phyloP scores from a whole-genome alignment of 2,329 filamentous ascomycete genomes.

The Penicillium sp. region DNA sequence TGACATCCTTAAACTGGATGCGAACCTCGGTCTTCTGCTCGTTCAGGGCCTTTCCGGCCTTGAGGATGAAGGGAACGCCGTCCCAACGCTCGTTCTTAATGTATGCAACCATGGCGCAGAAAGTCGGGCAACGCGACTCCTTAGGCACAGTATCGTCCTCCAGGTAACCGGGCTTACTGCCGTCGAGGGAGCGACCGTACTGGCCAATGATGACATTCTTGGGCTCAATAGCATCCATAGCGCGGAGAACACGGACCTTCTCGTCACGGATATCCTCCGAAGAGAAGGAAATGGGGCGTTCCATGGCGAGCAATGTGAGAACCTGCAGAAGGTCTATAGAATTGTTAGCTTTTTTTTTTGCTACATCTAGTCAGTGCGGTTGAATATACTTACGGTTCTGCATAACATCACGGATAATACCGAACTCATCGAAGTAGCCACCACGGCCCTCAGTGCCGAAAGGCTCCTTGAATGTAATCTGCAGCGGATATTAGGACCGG shows the following conservation, averaged over 20 bases:
- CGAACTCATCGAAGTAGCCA: constrained; percentile 99
- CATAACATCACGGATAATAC: constrained; percentile 99
- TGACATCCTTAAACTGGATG: constrained; percentile 99
- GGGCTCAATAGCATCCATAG: constrained; percentile 91
- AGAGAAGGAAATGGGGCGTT: constrained; percentile 96
- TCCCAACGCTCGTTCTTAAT: constrained; percentile 99
- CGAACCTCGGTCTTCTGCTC: constrained; percentile 99
- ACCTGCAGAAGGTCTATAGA: constrained; percentile 79
- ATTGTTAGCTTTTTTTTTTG: background rate
- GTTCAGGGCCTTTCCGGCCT: constrained; percentile 97
- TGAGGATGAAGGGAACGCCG: constrained; percentile 97
- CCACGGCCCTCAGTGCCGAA: constrained; percentile 97
- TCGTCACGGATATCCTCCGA: constrained; percentile 98
- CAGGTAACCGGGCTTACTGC: constrained; percentile 95
- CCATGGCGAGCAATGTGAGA: constrained; percentile 94
- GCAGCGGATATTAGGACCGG: constrained; percentile 10
- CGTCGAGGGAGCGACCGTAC: constrained; percentile 94
- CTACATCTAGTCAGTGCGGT: background rate
- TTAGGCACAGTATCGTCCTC: constrained; percentile 98
- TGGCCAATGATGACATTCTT: constrained; percentile 99
- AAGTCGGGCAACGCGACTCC: constrained; percentile 95
- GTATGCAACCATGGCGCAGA: constrained; percentile 94
- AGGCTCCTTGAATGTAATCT: constrained; percentile 98
- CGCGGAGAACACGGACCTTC: constrained; percentile 90
- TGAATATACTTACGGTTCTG: constrained; percentile 71